phyloP scores from a whole-genome alignment of 1,139 yeast genomes.

The Lodderomyces orthopsilosis region DNA sequence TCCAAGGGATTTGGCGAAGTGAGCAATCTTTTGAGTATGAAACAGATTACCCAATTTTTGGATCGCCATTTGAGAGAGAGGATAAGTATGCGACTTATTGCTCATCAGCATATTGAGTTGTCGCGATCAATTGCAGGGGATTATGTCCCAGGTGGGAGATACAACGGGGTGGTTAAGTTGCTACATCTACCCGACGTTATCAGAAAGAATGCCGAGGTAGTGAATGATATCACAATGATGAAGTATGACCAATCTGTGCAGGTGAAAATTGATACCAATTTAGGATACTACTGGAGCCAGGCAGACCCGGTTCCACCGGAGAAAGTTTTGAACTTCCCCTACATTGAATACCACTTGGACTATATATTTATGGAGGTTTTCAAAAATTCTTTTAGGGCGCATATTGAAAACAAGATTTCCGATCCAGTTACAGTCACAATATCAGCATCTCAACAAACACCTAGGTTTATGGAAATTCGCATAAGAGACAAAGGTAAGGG shows the following conservation, averaged over 20 bases:
- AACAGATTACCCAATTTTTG: conserved; percentile 57
- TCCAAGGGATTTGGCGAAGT: conserved; percentile 85
- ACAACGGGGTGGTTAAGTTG: conserved; percentile 68
- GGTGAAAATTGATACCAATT: conserved; percentile 50
- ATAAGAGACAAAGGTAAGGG: conserved; percentile 90
- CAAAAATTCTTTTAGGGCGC: conserved; percentile 84
- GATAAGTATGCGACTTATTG: conserved; percentile 78
- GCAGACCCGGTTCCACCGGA: conserved; percentile 23
- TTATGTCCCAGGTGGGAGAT: conserved; percentile 37
- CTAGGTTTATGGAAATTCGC: conserved; percentile 54
- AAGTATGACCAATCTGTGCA: conserved; percentile 76
- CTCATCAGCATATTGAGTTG: conserved; percentile 76
- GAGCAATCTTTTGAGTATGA: conserved; percentile 47
- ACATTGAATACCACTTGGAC: conserved; percentile 83
- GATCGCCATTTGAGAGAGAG: conserved; percentile 81
- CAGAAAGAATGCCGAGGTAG: conserved; percentile 64
- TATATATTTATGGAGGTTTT: conserved; percentile 83
- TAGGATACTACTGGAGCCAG: conserved; percentile 35
- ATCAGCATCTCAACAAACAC: conserved; percentile 44
- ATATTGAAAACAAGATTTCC: conserved; percentile 61
- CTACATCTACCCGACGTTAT: conserved; percentile 63
- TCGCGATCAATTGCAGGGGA: conserved; percentile 33
- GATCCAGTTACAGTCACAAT: conserved; percentile 70
- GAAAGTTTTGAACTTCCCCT: conserved; percentile 52
- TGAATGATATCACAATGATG: conserved; percentile 76